Percentiles rank a stretch among this genome's conserved stretches.
phyloP scores from a whole-genome alignment of 2,329 filamentous ascomycete species.

The Coccinonectria pachysandricola region DNA sequence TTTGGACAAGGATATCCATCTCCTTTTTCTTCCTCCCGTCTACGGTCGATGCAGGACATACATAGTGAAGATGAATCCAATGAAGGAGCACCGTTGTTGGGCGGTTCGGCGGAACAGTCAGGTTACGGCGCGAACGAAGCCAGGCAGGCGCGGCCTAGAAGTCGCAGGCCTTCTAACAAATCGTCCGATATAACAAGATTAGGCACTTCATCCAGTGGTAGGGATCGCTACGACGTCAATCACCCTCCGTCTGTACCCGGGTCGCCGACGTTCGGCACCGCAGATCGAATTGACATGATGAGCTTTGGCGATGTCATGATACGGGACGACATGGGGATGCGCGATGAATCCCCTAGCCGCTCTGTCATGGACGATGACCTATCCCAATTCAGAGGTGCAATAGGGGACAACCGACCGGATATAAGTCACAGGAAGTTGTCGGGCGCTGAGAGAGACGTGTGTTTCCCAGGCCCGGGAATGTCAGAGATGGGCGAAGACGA shows the following conservation, averaged over 20 bases:
- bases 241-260: conserved; percentile 59
- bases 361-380: conserved; percentile 20
- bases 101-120: conserved; percentile 22
- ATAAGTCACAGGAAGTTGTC: conserved; percentile 40
- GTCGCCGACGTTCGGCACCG: conserved; percentile 43
- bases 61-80: conserved; percentile 39
- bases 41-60: conserved; percentile 26
- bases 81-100: conserved; percentile 46
- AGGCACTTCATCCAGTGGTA: conserved; percentile 21
- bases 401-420: conserved; percentile 21
- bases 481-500: conserved; percentile 79
- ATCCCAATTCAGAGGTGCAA: conserved; percentile 18
- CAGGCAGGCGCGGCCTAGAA: conserved; percentile 24
- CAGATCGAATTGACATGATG: conserved; percentile 43
- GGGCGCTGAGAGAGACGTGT: conserved; percentile 76
- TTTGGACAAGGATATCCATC: too few relatives aligned
- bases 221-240: conserved; percentile 52
- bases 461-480: conserved; percentile 65
- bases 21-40: too few relatives aligned
- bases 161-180: conserved; percentile 38
- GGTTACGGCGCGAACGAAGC: conserved; percentile 35
- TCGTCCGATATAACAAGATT: conserved; percentile 41
- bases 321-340: conserved; percentile 48
- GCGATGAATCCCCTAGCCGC: conserved; percentile 21
- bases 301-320: conserved; percentile 62